Percentiles rank a stretch among this genome's conserved stretches.
These are phyloP conservation scores for Pestalotiopsis sp. DNA, from an alignment of 2,329 filamentous ascomycete species.

Conservation along the genomic window DNA sequence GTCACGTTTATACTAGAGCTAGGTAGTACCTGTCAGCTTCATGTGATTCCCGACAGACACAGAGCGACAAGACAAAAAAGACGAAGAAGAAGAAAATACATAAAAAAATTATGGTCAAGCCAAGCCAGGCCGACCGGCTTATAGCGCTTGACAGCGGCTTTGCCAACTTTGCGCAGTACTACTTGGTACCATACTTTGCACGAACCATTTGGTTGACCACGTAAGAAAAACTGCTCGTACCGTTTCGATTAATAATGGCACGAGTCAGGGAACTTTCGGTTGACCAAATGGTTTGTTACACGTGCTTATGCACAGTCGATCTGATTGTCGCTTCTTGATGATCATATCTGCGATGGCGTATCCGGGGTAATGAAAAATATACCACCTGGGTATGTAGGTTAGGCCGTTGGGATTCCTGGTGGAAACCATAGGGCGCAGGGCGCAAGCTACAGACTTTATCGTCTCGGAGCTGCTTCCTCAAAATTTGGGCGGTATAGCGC, in stretches of 20 bases:
- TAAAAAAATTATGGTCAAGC: not conserved
- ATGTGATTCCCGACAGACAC: not conserved
- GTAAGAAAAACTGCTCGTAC: not conserved
- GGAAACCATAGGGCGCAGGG: no score
- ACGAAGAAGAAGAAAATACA: not conserved
- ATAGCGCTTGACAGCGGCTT: not conserved
- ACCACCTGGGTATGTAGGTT: no score
- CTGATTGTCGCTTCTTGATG: not conserved
- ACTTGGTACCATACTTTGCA: not conserved
- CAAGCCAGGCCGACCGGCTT: not conserved
- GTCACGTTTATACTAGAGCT: not conserved
- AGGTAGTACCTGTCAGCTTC: not conserved
- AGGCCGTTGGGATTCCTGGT: no score
- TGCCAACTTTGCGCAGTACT: not conserved
- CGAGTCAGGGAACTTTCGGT: not conserved
- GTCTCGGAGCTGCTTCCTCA: no score
- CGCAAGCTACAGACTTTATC: no score
- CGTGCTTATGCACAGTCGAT: not conserved
- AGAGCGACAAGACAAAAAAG: not conserved
- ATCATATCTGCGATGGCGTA: not conserved
- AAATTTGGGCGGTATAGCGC: no score
- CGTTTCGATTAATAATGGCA: no score
- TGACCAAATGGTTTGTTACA: not conserved
- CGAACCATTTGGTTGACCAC: not conserved
- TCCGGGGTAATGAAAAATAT: not conserved